Conservation (phyloP, 2,329 filamentous ascomycete genomes). For the Gaeumannomyces tritici region DNA sequence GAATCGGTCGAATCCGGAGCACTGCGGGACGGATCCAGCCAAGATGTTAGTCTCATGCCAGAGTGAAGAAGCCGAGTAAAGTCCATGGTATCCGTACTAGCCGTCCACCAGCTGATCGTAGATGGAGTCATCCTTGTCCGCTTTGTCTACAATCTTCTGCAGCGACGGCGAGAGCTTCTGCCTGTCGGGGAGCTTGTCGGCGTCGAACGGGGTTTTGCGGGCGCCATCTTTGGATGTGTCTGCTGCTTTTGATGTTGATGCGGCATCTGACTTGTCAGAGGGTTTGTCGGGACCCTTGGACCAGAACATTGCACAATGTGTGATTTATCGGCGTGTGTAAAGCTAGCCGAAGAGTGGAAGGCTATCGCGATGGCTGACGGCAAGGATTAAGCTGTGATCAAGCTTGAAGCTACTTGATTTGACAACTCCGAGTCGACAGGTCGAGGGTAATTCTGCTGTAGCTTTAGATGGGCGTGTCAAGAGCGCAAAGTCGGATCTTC, state of each 20-base stretch:
- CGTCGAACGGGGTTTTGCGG: conserved; percentile 22
- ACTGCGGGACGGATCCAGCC: conserved; percentile 27
- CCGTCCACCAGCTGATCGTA: conserved; percentile 72
- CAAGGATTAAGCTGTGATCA: not conserved
- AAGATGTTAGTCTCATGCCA: not conserved
- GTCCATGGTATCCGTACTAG: conserved; percentile 46
- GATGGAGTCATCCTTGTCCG: conserved; percentile 58
- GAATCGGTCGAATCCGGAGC: conserved; percentile 74
- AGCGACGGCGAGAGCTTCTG: conserved; percentile 44
- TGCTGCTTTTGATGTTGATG: conserved; percentile 11
- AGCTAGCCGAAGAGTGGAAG: not conserved
- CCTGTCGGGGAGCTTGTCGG: conserved; percentile 34
- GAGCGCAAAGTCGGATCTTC: not conserved
- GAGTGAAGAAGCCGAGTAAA: not conserved
- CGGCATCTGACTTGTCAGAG: conserved; percentile 11
- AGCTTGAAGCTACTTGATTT: too few relatives aligned
- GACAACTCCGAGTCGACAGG: too few relatives aligned
- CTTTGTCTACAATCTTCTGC: conserved; percentile 48
- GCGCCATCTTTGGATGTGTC: conserved; percentile 20
- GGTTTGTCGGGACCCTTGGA: conserved; percentile 19
- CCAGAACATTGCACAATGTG: conserved; percentile 28
- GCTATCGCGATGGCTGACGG: not conserved
- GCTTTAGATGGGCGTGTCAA: not conserved
- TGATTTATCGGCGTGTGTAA: not conserved
- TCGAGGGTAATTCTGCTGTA: not conserved